Percentiles rank a stretch among this genome's conserved stretches.
phyloP scores from a whole-genome alignment of 2,329 filamentous ascomycete species.

The Coniosporium tulheliwenetii region DNA sequence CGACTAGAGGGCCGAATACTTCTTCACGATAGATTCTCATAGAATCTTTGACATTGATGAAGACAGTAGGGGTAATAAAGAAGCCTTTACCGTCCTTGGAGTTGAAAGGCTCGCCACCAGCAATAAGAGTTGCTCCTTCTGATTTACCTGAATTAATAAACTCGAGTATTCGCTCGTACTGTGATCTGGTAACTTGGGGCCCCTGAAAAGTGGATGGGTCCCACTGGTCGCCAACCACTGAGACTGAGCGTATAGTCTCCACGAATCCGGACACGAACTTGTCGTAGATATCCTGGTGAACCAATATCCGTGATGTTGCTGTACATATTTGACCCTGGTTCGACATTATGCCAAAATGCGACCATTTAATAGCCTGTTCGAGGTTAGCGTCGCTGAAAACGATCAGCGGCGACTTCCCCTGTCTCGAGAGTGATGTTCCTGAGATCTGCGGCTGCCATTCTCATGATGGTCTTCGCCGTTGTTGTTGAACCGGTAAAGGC shows the following conservation, averaged over 20 bases:
- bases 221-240: conserved; percentile 25
- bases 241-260: too few relatives aligned
- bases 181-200: conserved; percentile 27
- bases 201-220: conserved; percentile 25
- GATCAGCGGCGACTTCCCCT: too few relatives aligned
- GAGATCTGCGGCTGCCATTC: too few relatives aligned
- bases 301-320: too few relatives aligned
- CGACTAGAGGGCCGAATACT: conserved; percentile 27
- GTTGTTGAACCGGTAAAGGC: too few relatives aligned
- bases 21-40: too few relatives aligned
- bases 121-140: conserved; percentile 21
- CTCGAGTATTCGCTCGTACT: conserved; percentile 26
- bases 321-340: too few relatives aligned
- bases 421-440: too few relatives aligned
- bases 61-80: conserved; percentile 24
- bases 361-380: conserved; percentile 1
- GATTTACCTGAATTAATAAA: conserved; percentile 27
- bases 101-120: too few relatives aligned
- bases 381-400: conserved; percentile 1
- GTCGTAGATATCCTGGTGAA: too few relatives aligned
- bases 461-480: too few relatives aligned
- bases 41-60: conserved; percentile 17
- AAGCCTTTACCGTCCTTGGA: conserved; percentile 20
- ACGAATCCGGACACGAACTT: too few relatives aligned
- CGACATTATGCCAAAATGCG: not conserved